phyloP scores from a whole-genome alignment of 2,329 filamentous ascomycete species.

The Aureobasidium zeae region DNA sequence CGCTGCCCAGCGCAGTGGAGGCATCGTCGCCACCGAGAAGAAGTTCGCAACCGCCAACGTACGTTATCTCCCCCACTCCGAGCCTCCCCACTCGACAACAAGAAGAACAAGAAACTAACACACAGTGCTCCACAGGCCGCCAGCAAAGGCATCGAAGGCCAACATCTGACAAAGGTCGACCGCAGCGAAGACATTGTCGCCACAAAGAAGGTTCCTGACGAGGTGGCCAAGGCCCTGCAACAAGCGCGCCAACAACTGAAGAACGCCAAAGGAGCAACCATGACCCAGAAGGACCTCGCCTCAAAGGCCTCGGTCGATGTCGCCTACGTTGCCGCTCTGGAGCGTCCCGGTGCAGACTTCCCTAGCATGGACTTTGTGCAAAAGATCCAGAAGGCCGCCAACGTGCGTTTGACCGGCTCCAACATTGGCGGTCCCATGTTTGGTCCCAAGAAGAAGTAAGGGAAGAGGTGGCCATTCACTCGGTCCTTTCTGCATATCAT shows the following conservation, averaged over 20 bases:
- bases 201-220: conserved; percentile 77
- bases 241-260: conserved; percentile 69
- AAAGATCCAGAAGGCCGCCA: conserved; percentile 57
- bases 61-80: conserved; percentile 40
- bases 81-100: not conserved
- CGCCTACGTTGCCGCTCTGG: conserved; percentile 71
- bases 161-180: conserved; percentile 96
- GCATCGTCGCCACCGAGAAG: conserved; percentile 80
- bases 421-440: conserved; percentile 73
- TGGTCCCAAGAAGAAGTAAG: conserved; percentile 59
- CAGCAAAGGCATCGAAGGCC: conserved; percentile 55
- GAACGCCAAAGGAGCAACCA: conserved; percentile 60
- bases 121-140: conserved; percentile 23
- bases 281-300: conserved; percentile 85
- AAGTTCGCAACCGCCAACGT: conserved; percentile 76
- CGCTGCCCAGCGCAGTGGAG: conserved; percentile 73
- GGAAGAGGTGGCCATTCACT: too few species aligned
- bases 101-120: conserved; percentile 36
- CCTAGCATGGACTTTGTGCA: conserved; percentile 80
- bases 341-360: conserved; percentile 71
- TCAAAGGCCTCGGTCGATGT: conserved; percentile 84
- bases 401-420: conserved; percentile 29
- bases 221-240: conserved; percentile 74
- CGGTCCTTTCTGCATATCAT: too few species aligned
- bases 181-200: conserved; percentile 95